A percentile compares a stretch with the other conserved stretches of the same genome.
Conservation (phyloP, 768 basidiomycete species). For the Mrakia frigida region DNA sequence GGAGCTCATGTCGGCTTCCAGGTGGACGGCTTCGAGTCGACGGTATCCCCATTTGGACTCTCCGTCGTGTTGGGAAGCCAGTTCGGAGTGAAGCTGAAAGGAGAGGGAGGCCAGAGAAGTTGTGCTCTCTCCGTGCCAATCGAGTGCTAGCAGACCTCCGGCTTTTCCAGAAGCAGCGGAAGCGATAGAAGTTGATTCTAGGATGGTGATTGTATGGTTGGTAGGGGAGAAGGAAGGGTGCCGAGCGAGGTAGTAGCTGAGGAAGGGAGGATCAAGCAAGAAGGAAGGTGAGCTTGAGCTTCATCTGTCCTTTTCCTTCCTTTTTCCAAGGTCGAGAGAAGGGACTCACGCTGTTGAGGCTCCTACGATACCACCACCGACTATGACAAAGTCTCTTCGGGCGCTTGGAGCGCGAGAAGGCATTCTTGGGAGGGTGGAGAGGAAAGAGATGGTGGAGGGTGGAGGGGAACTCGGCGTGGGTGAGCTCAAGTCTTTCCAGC, state of each 20-base stretch:
- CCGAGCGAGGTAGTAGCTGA: conserved; percentile 48
- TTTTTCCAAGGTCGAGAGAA: not conserved
- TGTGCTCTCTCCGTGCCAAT: conserved; percentile 27
- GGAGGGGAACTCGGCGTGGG: too few species aligned
- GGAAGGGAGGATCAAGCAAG: not conserved
- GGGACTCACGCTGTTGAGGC: conserved; percentile 14
- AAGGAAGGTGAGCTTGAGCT: not conserved
- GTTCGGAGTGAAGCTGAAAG: conserved; percentile 26
- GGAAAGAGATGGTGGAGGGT: not conserved
- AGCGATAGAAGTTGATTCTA: conserved; percentile 37
- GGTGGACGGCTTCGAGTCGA: conserved; percentile 50
- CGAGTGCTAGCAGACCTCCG: conserved; percentile 60
- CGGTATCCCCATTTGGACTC: conserved; percentile 49
- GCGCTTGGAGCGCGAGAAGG: not conserved
- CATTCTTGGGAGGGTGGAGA: not conserved
- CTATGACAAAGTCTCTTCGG: conserved; percentile 10
- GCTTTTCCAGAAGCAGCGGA: conserved; percentile 67
- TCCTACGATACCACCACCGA: conserved; percentile 28
- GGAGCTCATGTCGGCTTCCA: conserved; percentile 1
- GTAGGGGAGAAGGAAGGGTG: conserved; percentile 46
- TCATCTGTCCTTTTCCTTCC: not conserved
- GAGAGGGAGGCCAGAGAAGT: conserved; percentile 25
- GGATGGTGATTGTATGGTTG: conserved; percentile 32
- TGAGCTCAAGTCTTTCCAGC: too few species aligned
- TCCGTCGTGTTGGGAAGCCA: conserved; percentile 24